Evolutionary conservation across 2,329 filamentous ascomycete genomes (phyloP).

Genomic region (Monosporascus sp.): DNA sequence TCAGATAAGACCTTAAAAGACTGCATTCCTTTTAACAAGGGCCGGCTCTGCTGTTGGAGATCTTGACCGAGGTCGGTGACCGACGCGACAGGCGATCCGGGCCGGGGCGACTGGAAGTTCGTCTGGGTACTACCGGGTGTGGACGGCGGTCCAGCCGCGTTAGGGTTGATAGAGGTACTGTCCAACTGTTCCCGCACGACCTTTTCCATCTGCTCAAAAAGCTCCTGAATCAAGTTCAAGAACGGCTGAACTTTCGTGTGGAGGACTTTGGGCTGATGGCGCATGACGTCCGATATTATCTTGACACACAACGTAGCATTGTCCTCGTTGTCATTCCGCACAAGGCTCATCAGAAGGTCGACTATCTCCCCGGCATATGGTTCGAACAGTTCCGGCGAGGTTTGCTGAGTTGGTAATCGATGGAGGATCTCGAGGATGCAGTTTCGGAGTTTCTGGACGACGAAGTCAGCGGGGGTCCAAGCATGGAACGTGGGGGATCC

Average conservation of each 20-base stretch:
- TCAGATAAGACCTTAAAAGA: conserved; percentile 98
- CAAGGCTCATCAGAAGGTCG: conserved; percentile 82
- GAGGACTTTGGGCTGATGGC: conserved; percentile 83
- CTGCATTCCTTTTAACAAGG: conserved; percentile 88
- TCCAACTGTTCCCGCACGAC: conserved; percentile 96
- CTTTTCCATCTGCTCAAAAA: conserved; percentile 92
- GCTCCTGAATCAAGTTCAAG: conserved; percentile 84
- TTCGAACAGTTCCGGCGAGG: conserved; percentile 75
- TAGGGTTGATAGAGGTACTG: conserved; percentile 55
- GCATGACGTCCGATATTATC: conserved; percentile 93
- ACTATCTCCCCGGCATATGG: conserved; percentile 85
- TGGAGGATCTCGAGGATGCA: conserved; percentile 93
- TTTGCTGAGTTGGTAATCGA: conserved; percentile 67
- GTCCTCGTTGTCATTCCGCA: conserved; percentile 92
- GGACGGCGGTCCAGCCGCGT: conserved; percentile 56
- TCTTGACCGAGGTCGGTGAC: conserved; percentile 78
- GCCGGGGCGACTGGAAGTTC: conserved; percentile 81
- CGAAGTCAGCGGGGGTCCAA: conserved; percentile 13
- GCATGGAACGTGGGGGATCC: neutral
- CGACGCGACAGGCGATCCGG: conserved; percentile 82
- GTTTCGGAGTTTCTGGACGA: conserved; percentile 73
- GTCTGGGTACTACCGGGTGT: conserved; percentile 62
- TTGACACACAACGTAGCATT: conserved; percentile 99
- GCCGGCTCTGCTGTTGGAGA: conserved; percentile 72
- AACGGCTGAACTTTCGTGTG: conserved; percentile 79